Evolutionary conservation across 768 basidiomycete genomes (phyloP).

Genomic region (Podaxis pistillaris): DNA sequence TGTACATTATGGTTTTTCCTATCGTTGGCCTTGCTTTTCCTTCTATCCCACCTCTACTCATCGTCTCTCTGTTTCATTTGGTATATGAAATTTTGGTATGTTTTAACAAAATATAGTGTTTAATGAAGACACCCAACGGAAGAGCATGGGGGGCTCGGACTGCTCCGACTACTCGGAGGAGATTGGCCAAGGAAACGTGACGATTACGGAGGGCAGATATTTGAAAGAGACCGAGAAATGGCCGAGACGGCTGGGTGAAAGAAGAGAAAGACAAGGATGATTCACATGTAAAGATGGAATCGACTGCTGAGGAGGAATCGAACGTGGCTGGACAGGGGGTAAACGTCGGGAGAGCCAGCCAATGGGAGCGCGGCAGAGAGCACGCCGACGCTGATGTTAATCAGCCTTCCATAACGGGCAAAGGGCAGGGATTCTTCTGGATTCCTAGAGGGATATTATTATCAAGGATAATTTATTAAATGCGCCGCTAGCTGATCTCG

Average conservation of each 20-base stretch:
- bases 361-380: constrained; percentile 8
- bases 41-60: not conserved
- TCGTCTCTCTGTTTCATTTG: not conserved
- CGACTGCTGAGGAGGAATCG: not conserved
- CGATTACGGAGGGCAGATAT: not conserved
- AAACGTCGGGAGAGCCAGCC: constrained; percentile 10
- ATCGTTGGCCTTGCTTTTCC: too few relatives aligned
- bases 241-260: not conserved
- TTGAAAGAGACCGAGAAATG: not conserved
- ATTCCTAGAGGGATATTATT: constrained; percentile 15
- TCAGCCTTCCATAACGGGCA: constrained; percentile 15
- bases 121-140: not conserved
- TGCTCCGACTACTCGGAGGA: not conserved
- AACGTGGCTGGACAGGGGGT: constrained; percentile 5
- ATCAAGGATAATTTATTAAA: constrained; percentile 8
- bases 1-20: constrained; percentile 2
- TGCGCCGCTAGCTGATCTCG: constrained; percentile 12
- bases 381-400: not conserved
- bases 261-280: not conserved
- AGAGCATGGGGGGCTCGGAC: not conserved
- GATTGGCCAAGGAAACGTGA: not conserved
- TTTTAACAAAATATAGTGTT: not conserved
- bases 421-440: constrained; percentile 4
- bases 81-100: not conserved
- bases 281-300: not conserved